These are phyloP conservation scores for Pelargonium australe DNA, from an alignment of 441 rosid species.

Conservation along the genomic window DNA sequence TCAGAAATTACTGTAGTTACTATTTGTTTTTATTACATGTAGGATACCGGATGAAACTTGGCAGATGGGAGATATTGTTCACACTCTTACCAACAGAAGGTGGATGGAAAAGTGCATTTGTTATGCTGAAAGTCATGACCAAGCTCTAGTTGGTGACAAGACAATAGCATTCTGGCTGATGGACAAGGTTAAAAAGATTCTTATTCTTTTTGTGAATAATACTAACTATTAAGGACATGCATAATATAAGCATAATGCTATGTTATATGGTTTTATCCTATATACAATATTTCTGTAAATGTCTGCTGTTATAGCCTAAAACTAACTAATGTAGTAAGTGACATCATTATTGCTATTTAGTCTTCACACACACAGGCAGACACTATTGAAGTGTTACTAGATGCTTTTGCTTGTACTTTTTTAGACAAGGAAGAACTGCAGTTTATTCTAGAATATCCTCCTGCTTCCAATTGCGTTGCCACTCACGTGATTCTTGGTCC, in stretches of 20 bases:
- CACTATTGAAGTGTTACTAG: too few species aligned
- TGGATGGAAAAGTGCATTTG: conserved; percentile 84
- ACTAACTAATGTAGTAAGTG: too few species aligned
- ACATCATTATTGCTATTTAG: too few species aligned
- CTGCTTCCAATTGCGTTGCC: too few species aligned
- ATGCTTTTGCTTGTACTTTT: too few species aligned
- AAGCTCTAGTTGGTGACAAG: conserved; percentile 97
- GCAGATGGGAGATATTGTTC: conserved; percentile 69
- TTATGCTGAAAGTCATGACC: conserved; percentile 98
- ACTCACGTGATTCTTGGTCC: too few species aligned
- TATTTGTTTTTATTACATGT: conserved; percentile 13
- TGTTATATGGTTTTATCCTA: too few species aligned
- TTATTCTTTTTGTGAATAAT: conserved; percentile 1
- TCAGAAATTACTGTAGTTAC: conserved; percentile 8
- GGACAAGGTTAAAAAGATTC: conserved; percentile 65
- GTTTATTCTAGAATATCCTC: too few species aligned
- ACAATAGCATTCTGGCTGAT: conserved; percentile 96
- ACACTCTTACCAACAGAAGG: conserved; percentile 84
- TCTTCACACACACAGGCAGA: too few species aligned
- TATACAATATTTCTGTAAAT: too few species aligned
- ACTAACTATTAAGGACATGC: background rate
- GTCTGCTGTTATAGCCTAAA: too few species aligned
- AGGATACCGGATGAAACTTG: conserved; percentile 90
- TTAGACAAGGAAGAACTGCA: too few species aligned
- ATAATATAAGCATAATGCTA: background rate